Base-by-base conservation (phyloP, 1,284 basidiomycete genomes). In the Tilletia walkeri region DNA sequence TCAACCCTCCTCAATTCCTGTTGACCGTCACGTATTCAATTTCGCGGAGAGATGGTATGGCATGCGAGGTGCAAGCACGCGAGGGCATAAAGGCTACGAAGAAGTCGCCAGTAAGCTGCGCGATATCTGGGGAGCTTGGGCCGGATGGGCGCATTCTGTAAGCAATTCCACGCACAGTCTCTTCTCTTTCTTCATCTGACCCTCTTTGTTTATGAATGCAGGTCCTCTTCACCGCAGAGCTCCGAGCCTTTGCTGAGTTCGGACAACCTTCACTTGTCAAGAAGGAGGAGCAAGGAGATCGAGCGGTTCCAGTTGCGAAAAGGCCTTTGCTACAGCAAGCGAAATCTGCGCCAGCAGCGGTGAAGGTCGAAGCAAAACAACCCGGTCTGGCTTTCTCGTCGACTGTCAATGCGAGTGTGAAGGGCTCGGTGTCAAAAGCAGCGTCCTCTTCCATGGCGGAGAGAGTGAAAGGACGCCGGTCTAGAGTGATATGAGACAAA, bases 1-100 rank as follows among this genome's bases (percentile, higher is more conserved):
- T 84, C 94, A 96, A 59, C 71, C 75, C 2, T 75, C 75, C 2
- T 76, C 73, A 66, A 83, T 83, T 41, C 82, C 82, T 0, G 82
- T 83, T 6, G 82, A 83, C 65, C 74, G 82, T 2, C 82, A 83
- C 69, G 66, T 83, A 0, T 83, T 81, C 61, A 74, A 79, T 20
- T 83, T 83, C 65, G 82, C 82, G 0, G 79, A 78, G 53, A 77
- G 74, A n/a, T 80, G 77, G 78, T 83, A 83, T 67, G 68, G 72
- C 6, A 75, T 83, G 24, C 70, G 78, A 9, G 73, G 73, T 7
- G 56, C 56, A 36, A 61, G 56, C 36, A 16, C 56, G 18, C 20
- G 56, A 9, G 56, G 56, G 10, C 56, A 61, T 30, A 80, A 78
- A 65, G 72, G 72, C 65, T 83, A 83, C 70, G 81, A 83, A 65